A percentile compares a stretch with the other conserved stretches of the same genome.
Conservation (phyloP, 192 early-diverging fungal genomes). For the Coemansia sp. region DNA sequence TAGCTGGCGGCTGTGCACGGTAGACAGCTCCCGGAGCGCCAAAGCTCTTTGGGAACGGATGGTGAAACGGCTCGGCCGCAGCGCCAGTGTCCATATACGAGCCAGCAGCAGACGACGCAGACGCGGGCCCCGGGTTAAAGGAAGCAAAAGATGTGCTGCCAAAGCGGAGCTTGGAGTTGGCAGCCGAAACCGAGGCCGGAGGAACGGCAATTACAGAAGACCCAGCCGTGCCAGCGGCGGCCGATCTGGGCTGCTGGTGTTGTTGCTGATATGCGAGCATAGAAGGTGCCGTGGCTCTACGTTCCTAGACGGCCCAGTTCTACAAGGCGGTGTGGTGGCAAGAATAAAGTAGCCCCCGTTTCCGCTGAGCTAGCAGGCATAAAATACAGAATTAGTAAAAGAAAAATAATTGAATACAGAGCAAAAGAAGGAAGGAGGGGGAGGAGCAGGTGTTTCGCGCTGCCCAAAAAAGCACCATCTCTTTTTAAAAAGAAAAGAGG, state of each 20-base stretch:
- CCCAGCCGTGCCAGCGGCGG: background rate
- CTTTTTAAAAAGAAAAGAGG: slow-evolving; percentile 6
- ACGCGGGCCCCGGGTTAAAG: background rate
- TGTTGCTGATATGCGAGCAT: slow-evolving; percentile 51
- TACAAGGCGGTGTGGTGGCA: slow-evolving; percentile 1
- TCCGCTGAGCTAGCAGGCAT: background rate
- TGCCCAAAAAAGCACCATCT: background rate
- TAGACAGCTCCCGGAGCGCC: slow-evolving; percentile 12
- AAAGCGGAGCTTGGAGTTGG: slow-evolving; percentile 43
- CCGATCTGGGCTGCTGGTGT: slow-evolving; percentile 24
- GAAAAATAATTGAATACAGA: background rate
- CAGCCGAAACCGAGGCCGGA: slow-evolving; percentile 30
- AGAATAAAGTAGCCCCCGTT: slow-evolving; percentile 1
- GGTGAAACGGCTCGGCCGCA: background rate
- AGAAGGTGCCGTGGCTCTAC: background rate
- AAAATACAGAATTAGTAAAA: slow-evolving; percentile 2
- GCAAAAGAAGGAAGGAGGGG: background rate
- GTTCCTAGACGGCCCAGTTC: slow-evolving; percentile 1
- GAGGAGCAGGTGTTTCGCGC: background rate
- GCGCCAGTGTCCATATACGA: background rate
- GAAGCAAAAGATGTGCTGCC: slow-evolving; percentile 28
- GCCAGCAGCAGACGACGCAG: background rate
- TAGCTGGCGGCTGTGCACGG: slow-evolving; percentile 22
- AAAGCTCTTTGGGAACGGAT: slow-evolving; percentile 23
- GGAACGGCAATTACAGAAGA: slow-evolving; percentile 21